Evolutionary conservation across 148 eudicot genomes (phyloP), one percentile per base, ranked within the genome.

Genomic region (Heliosperma pusillum): DNA sequence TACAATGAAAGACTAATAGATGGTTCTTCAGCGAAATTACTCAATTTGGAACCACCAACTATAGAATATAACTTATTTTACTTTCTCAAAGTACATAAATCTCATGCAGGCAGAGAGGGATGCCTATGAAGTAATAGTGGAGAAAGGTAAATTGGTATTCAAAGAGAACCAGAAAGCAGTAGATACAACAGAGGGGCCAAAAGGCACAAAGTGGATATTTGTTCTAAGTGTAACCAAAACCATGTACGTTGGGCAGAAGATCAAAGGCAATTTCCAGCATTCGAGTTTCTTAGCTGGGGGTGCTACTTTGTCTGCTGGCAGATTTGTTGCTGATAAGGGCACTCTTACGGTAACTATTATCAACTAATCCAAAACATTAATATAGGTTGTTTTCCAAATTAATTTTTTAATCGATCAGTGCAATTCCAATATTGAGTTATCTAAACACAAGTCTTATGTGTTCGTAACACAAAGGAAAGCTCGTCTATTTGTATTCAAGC

Each of bases 261-360:
- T 55, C 53, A 91, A 84, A 74, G 97, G 97, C 53, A 82, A 72
- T 13, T 91, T 91, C 81, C 97, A 91, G 50, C 97, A 91, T 74
- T 91, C 97, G 0, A 91, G 97, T 69, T 91, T 91, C 66, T 77
- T 91, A 75, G 94, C 97, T 47, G 97, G 97, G 22, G 97, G 94
- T 1, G 94, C 97, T 7, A 89, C 97, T 4, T 78, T 88, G 56
- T 80, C 97, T n/a, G 97, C 97, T 42, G 97, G 97, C 10, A 80
- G 89, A 83, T 72, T 91, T 47, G 83, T 87, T 29, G 90, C 79
- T 16, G 80, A 85, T 71, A 72, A 88, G 55, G 94, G 97, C 21
- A 69, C 79, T 69, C 60, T 91, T 33, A 80, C 80, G 97, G 97
- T 91, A 76, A 19, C n/a, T n/a, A n/a, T n/a, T n/a, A n/a, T n/a